Conservation (phyloP, 176 grass and related monocot genomes). For the Avena atlantica region DNA sequence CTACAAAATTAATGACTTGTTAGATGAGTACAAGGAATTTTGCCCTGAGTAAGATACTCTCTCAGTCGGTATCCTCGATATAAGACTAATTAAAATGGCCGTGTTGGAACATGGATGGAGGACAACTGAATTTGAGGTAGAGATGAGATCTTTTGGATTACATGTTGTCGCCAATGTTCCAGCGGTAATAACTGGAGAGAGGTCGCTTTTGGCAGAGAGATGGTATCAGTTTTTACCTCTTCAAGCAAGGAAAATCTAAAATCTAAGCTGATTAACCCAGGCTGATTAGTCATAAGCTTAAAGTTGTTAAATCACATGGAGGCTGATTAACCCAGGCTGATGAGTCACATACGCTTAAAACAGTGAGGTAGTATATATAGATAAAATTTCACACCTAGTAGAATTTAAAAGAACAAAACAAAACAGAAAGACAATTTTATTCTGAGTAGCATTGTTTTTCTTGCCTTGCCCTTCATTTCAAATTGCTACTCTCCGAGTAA, state of each 20-base stretch:
- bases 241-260: background rate
- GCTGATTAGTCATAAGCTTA: too few relatives aligned
- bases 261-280: background rate
- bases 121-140: background rate
- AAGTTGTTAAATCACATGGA: background rate
- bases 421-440: too few relatives aligned
- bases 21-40: constrained; percentile 19
- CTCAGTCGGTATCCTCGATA: background rate
- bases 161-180: constrained; percentile 1
- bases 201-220: constrained; percentile 1
- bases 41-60: background rate
- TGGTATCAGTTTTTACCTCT: background rate
- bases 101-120: background rate
- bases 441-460: too few relatives aligned
- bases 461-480: too few relatives aligned
- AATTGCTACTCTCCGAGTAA: too few relatives aligned
- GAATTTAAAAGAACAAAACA: too few relatives aligned
- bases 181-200: constrained; percentile 5
- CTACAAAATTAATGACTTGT: background rate
- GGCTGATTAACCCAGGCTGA: background rate
- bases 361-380: too few relatives aligned
- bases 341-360: too few relatives aligned
- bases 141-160: constrained; percentile 24
- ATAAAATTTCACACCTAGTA: too few relatives aligned
- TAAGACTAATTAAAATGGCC: background rate